A percentile compares a stretch with the other conserved stretches of the same genome.
phyloP scores from a whole-genome alignment of 495 filamentous ascomycete species.

The Aspergillus egyptiacus region DNA sequence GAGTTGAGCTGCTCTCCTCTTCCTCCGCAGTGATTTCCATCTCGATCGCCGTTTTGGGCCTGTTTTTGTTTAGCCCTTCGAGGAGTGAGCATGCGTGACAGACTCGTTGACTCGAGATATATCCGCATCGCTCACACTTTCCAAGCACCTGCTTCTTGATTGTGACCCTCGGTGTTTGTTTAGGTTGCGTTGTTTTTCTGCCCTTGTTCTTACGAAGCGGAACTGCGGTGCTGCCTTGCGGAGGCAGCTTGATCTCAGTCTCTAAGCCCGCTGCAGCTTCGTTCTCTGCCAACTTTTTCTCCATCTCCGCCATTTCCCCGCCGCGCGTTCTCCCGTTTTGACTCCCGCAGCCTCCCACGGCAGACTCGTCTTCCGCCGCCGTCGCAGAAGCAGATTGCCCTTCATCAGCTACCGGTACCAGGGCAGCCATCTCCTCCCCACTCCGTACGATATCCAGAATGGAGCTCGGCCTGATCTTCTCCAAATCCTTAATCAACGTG shows the following conservation, averaged over 20 bases:
- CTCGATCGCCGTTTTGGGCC: conserved; percentile 70
- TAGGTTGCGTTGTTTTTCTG: conserved; percentile 19
- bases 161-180: conserved; percentile 15
- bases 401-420: conserved; percentile 61
- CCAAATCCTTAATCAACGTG: conserved; percentile 87
- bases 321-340: conserved; percentile 62
- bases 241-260: conserved; percentile 57
- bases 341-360: conserved; percentile 72
- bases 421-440: conserved; percentile 89
- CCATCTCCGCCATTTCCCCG: conserved; percentile 91
- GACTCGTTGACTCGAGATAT: conserved; percentile 89
- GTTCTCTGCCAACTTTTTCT: conserved; percentile 64
- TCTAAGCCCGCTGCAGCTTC: conserved; percentile 61
- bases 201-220: conserved; percentile 13
- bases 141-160: conserved; percentile 67
- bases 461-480: conserved; percentile 85
- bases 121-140: conserved; percentile 82
- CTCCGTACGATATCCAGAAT: conserved; percentile 92
- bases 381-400: conserved; percentile 29
- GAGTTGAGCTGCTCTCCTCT: conserved; percentile 49
- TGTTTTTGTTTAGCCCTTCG: conserved; percentile 85
- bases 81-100: conserved; percentile 92
- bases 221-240: conserved; percentile 2
- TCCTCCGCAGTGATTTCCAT: conserved; percentile 47
- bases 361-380: conserved; percentile 52